These are phyloP conservation scores for Iris pallida DNA, from an alignment of 116 monocot species.

Conservation along the genomic window DNA sequence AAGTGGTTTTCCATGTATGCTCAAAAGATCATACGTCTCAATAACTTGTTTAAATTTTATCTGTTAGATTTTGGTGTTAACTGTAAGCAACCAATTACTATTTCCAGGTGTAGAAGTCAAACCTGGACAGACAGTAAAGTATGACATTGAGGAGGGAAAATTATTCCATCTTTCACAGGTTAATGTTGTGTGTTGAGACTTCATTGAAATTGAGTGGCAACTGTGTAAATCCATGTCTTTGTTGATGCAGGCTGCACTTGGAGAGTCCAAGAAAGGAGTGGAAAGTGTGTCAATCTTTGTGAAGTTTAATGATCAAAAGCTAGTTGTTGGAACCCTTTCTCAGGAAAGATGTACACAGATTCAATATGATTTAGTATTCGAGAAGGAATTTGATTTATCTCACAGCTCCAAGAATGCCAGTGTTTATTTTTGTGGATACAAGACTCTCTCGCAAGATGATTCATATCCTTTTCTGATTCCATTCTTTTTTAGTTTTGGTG, in stretches of 20 bases:
- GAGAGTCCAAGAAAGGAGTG: conserved; percentile 13
- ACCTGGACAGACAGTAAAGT: conserved; percentile 39
- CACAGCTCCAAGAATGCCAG: conserved; percentile 22
- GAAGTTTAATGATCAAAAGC: conserved; percentile 14
- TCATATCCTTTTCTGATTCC: too few relatives aligned
- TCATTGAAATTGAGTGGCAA: not conserved
- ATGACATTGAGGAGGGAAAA: conserved; percentile 27
- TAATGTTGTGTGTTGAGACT: not conserved
- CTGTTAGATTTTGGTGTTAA: too few relatives aligned
- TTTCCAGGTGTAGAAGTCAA: conserved; percentile 61
- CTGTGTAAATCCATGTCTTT: not conserved
- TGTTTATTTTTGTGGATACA: conserved; percentile 16
- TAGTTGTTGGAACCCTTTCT: conserved; percentile 25
- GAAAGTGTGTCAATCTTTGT: conserved; percentile 13
- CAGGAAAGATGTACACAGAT: conserved; percentile 14
- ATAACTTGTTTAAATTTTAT: too few relatives aligned
- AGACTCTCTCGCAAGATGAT: too few relatives aligned
- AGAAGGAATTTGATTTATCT: conserved; percentile 26
- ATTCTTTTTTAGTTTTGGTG: too few relatives aligned
- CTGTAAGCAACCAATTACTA: not conserved
- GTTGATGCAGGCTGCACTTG: conserved; percentile 16
- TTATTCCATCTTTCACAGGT: conserved; percentile 62
- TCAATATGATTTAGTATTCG: conserved; percentile 18
- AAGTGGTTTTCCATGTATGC: too few relatives aligned
- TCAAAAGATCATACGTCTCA: too few relatives aligned